phyloP scores from a whole-genome alignment of 2,329 filamentous ascomycete species.

The Exophiala xenobiotica region DNA sequence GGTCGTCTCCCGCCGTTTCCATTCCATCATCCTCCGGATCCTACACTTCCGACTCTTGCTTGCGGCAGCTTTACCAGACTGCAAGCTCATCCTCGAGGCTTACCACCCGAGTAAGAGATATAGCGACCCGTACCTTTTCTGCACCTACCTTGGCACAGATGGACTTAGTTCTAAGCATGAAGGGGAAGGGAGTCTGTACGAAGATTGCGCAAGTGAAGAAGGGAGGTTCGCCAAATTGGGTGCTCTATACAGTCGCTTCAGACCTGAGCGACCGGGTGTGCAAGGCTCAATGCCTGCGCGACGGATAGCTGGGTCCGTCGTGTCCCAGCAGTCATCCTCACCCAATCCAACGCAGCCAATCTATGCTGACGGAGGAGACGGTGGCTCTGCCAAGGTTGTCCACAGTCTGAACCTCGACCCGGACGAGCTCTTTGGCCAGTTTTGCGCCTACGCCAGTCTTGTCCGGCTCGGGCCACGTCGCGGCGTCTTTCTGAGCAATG shows the following conservation, averaged over 20 bases:
- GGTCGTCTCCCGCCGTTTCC: conserved; percentile 61
- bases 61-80: conserved; percentile 58
- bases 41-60: conserved; percentile 63
- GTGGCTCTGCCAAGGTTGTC: conserved; percentile 46
- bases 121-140: conserved; percentile 67
- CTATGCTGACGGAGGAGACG: conserved; percentile 30
- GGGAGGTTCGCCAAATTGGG: conserved; percentile 51
- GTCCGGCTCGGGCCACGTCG: conserved; percentile 63
- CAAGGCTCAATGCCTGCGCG: conserved; percentile 26
- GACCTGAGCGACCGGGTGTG: conserved; percentile 58
- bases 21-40: conserved; percentile 62
- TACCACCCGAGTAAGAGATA: conserved; percentile 70
- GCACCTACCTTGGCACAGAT: conserved; percentile 65
- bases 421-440: conserved; percentile 71
- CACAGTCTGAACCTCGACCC: conserved; percentile 66
- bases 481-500: conserved; percentile 63
- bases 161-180: conserved; percentile 51
- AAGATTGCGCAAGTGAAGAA: conserved; percentile 33
- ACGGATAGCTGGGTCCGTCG: conserved; percentile 36
- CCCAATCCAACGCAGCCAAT: conserved; percentile 32
- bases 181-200: conserved; percentile 40
- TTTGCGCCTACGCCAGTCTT: conserved; percentile 67
- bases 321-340: conserved; percentile 47
- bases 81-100: conserved; percentile 73
- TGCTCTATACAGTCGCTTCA: conserved; percentile 68